A percentile compares a stretch with the other conserved stretches of the same genome.
phyloP scores from a whole-genome alignment of 441 rosid genomes.

The Aquilaria agallochum region DNA sequence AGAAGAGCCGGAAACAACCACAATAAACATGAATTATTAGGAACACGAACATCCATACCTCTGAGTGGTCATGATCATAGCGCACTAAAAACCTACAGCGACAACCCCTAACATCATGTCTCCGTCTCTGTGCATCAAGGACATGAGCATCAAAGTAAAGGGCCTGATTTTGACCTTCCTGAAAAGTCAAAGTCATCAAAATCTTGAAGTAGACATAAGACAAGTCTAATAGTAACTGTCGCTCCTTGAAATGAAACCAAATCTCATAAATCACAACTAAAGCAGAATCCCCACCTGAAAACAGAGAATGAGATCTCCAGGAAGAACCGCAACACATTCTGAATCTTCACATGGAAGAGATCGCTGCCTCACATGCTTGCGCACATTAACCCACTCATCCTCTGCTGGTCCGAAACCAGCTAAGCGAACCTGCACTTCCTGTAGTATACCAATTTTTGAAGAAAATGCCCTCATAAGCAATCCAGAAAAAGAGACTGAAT shows the following conservation, averaged over 20 bases:
- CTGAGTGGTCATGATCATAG: conserved; percentile 92
- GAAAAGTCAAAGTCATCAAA: conserved; percentile 21
- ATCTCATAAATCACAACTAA: conserved; percentile 1
- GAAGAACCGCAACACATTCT: conserved; percentile 97
- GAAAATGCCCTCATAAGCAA: too few species aligned
- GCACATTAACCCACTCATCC: conserved; percentile 94
- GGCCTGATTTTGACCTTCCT: conserved; percentile 99
- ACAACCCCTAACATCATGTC: conserved; percentile 99
- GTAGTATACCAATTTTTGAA: conserved; percentile 16
- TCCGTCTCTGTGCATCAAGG: conserved; percentile 94
- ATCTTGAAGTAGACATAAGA: conserved; percentile 3
- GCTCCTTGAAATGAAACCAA: too few species aligned
- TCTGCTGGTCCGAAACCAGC: conserved; percentile 96
- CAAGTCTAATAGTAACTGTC: too few species aligned
- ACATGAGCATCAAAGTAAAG: conserved; percentile 95
- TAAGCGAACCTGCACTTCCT: conserved; percentile 95
- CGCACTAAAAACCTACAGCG: conserved; percentile 98
- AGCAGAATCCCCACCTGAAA: conserved; percentile 66
- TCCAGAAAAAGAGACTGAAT: too few species aligned
- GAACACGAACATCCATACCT: conserved; percentile 42
- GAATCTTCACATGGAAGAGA: conserved; percentile 99
- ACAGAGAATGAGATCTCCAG: conserved; percentile 95
- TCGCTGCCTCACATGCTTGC: conserved; percentile 81
- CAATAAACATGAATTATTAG: conserved; percentile 11
- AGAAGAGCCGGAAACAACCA: conserved; percentile 8